These are phyloP conservation scores for Jamesozyma gamospora DNA, from an alignment of 805 yeast species.

Conservation along the genomic window DNA sequence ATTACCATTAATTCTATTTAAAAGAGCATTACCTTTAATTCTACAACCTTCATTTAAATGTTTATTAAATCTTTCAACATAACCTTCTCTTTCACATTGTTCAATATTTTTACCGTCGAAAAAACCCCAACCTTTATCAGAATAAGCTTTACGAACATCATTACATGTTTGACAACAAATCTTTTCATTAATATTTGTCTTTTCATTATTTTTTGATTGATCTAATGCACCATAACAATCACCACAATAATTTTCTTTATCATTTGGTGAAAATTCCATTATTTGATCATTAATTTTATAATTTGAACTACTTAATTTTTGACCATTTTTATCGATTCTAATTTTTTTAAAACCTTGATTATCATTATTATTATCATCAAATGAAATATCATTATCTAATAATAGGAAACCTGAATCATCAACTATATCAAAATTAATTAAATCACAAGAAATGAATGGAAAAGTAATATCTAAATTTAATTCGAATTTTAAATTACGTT, in stretches of 20 bases:
- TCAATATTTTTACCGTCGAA: constrained; percentile 78
- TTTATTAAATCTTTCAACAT: constrained; percentile 47
- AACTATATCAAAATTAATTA: constrained; percentile 73
- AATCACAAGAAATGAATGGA: constrained; percentile 77
- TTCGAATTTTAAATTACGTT: constrained; percentile 60
- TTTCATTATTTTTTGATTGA: constrained; percentile 38
- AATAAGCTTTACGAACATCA: constrained; percentile 71
- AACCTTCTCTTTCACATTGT: constrained; percentile 91
- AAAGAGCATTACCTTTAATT: constrained; percentile 63
- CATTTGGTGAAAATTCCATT: constrained; percentile 90
- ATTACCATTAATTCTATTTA: constrained; percentile 83
- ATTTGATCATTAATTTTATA: constrained; percentile 40
- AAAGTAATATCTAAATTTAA: constrained; percentile 75
- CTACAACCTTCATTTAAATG: constrained; percentile 80
- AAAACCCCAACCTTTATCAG: constrained; percentile 73
- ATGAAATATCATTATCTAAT: constrained; percentile 42
- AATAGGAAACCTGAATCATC: constrained; percentile 82
- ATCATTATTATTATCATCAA: not conserved
- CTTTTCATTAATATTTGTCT: constrained; percentile 32
- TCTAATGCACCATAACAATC: constrained; percentile 80
- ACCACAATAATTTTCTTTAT: constrained; percentile 53
- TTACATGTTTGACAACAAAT: constrained; percentile 81
- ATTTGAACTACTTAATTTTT: constrained; percentile 35
- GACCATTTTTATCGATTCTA: constrained; percentile 45
- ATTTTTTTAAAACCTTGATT: constrained; percentile 50